Evolutionary conservation across 2,329 filamentous ascomycete species (phyloP).

Genomic region (Neonectria hederae): DNA sequence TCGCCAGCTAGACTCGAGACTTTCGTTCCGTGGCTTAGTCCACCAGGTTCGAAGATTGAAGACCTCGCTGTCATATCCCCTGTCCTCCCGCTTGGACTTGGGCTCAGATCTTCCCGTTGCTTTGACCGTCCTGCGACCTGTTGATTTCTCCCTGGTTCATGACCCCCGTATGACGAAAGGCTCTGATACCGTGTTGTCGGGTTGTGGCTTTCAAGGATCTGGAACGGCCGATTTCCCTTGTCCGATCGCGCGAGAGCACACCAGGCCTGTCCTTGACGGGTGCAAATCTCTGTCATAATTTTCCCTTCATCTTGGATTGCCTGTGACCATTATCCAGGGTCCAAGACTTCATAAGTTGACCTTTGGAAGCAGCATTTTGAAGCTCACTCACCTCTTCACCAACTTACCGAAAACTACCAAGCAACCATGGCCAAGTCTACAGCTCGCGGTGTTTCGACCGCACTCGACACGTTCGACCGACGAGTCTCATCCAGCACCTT

Average conservation of each 20-base stretch:
- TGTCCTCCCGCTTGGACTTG: not conserved
- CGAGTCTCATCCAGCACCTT: slow-evolving; percentile 3
- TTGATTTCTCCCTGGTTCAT: not conserved
- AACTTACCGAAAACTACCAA: not conserved
- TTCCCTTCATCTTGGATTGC: not conserved
- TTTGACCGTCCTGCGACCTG: not conserved
- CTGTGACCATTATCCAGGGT: not conserved
- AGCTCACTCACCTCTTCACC: not conserved
- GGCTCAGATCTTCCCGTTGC: not conserved
- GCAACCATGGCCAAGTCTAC: not conserved
- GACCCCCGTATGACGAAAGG: not conserved
- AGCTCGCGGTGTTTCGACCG: not conserved
- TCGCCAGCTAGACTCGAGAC: not conserved
- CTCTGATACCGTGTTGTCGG: not conserved
- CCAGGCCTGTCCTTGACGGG: not conserved
- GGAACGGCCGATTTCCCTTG: not conserved
- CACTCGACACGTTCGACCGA: not conserved
- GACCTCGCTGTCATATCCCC: too few species aligned
- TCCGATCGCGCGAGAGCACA: not conserved
- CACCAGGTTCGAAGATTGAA: too few species aligned
- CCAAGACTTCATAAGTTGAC: not conserved
- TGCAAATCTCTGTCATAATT: not conserved
- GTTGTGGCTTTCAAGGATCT: not conserved
- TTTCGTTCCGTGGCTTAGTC: too few species aligned
- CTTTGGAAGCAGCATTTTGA: not conserved